A percentile compares a stretch with the other conserved stretches of the same genome.
phyloP scores from a whole-genome alignment of 768 basidiomycete species.

The Trametes villosa region DNA sequence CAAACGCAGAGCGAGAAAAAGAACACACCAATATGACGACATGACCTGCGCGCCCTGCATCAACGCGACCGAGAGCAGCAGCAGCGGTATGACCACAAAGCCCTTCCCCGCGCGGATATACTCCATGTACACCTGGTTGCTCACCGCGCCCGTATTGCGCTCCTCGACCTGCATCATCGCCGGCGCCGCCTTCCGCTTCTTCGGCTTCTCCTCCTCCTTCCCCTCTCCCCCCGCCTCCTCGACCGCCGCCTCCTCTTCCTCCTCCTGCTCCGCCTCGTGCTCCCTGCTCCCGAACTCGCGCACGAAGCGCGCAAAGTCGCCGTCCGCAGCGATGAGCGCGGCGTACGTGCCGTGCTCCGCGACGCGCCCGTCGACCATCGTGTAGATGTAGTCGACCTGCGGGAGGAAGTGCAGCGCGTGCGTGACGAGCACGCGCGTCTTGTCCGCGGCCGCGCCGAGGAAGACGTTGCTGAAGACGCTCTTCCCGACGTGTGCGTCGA shows the following conservation, averaged over 20 bases:
- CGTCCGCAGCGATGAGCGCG: conserved; percentile 65
- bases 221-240: conserved; percentile 41
- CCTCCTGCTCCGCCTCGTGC: conserved; percentile 51
- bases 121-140: conserved; percentile 53
- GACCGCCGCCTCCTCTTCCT: conserved; percentile 46
- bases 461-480: conserved; percentile 86
- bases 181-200: conserved; percentile 47
- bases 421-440: conserved; percentile 89
- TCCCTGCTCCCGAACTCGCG: conserved; percentile 78
- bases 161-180: conserved; percentile 85
- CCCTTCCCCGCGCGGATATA: conserved; percentile 79
- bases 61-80: conserved; percentile 62
- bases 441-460: conserved; percentile 59
- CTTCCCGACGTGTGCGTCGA: conserved; percentile 93
- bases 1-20: neutral
- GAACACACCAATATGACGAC: conserved; percentile 70
- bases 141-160: conserved; percentile 75
- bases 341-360: conserved; percentile 80
- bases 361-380: conserved; percentile 75
- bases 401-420: conserved; percentile 92
- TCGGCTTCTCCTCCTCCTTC: conserved; percentile 43
- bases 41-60: conserved; percentile 75
- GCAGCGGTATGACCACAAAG: conserved; percentile 60
- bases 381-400: conserved; percentile 84
- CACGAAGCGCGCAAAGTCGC: conserved; percentile 74